Percentiles rank a stretch among this genome's conserved stretches.
Evolutionary conservation across 345 rosid species (phyloP).

Genomic region (Brassica juncea): DNA sequence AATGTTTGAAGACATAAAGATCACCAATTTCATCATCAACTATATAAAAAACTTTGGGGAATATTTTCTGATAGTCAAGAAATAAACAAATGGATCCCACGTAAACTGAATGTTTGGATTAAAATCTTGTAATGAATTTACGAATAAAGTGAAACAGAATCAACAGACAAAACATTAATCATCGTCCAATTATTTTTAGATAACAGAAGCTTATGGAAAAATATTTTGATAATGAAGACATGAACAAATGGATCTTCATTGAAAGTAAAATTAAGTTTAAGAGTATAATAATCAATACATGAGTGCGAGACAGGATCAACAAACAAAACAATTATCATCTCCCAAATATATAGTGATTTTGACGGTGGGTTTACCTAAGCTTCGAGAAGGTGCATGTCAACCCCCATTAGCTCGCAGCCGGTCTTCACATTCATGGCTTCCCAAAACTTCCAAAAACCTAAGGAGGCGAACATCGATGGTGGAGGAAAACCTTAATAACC

Average conservation of each 20-base stretch:
- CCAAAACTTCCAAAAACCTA: neutral
- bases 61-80: neutral
- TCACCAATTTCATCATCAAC: neutral
- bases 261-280: neutral
- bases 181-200: neutral
- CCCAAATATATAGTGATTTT: neutral
- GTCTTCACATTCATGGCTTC: neutral
- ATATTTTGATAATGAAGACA: neutral
- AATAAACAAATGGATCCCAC: neutral
- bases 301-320: neutral
- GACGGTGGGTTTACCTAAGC: neutral
- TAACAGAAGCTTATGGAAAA: neutral
- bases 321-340: neutral
- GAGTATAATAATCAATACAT: neutral
- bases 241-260: neutral
- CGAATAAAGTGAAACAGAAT: neutral
- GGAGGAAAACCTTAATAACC: neutral
- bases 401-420: neutral
- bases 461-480: neutral
- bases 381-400: neutral
- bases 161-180: neutral
- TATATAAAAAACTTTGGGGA: neutral
- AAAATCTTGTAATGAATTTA: neutral
- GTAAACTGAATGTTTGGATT: neutral
- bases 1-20: neutral